Evolutionary conservation across 1,139 yeast genomes (phyloP), one percentile per base, ranked within the genome.

Genomic region (Yamadazyma triangularis): DNA sequence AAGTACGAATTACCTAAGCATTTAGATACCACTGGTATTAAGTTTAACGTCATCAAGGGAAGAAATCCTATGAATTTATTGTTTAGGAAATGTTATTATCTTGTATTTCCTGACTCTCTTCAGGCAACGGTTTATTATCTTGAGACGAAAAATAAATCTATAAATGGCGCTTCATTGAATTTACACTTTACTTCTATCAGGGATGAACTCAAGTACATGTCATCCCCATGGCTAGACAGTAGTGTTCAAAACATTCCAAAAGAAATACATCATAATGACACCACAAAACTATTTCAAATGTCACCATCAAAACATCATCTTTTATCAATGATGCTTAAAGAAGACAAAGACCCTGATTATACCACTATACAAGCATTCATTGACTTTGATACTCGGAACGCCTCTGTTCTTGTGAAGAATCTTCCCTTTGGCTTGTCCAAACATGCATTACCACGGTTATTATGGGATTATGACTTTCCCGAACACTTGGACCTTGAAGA

Each of bases 121-220:
- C 70, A 70, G 14, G 85, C 86, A 0, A 63, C 74, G 18, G 58
- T 61, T 3, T 80, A 70, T 48, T 58, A 56, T 45, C 44, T 60
- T 12, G 82, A 76, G 44, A 73, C 81, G 0, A 37, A 50, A 4
- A 64, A 67, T 4, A 64, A 70, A 30, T 59, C 62, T 31, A 46
- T 79, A 23, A 73, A 78, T 41, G 86, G 86, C 2, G 45, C 68
- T 25, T 61, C 59, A 15, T 44, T 76, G 16, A 53, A 63, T 14
- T 53, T 76, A 20, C 51, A 62, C 30, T 77, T 77, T 56, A 66
- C 64, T 3, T 47, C 43, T 2, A 24, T 50, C n/a, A 32, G 37
- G 5, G 32, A 34, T 4, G 55, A 53, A 11, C 38, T 58, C 24
- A 47, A 47, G 25, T 41, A 36, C 27, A 42, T 61, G 49, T 41